Percentiles rank a stretch among this genome's conserved stretches.
Evolutionary conservation across 805 yeast genomes (phyloP).

Genomic region (Isabelozyma gotoi): DNA sequence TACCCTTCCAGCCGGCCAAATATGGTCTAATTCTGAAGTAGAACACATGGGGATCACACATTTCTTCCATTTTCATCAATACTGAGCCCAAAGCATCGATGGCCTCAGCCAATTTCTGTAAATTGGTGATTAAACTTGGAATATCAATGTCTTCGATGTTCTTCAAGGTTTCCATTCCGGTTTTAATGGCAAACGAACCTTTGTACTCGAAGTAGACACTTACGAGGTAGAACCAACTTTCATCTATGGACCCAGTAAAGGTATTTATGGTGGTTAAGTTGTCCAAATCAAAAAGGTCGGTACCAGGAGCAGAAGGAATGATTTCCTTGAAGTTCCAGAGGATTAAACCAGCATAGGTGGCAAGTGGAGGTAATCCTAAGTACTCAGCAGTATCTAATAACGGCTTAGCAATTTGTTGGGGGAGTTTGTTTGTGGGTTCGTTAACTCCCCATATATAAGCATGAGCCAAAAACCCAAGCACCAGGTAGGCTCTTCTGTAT

Average conservation of each 20-base stretch:
- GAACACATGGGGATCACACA: slow-evolving; percentile 92
- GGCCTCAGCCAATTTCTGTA: slow-evolving; percentile 69
- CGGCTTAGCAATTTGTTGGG: slow-evolving; percentile 70
- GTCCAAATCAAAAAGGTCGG: slow-evolving; percentile 52
- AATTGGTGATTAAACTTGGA: slow-evolving; percentile 37
- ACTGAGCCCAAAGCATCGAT: slow-evolving; percentile 74
- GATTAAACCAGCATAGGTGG: slow-evolving; percentile 83
- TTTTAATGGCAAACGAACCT: slow-evolving; percentile 69
- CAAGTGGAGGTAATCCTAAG: slow-evolving; percentile 79
- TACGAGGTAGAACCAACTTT: slow-evolving; percentile 89
- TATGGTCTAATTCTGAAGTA: slow-evolving; percentile 85
- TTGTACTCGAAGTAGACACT: slow-evolving; percentile 82
- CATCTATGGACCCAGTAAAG: slow-evolving; percentile 88
- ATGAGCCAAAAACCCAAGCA: slow-evolving; percentile 78
- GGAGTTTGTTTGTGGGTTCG: slow-evolving; percentile 60
- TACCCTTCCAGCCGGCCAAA: slow-evolving; percentile 92
- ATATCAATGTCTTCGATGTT: slow-evolving; percentile 50
- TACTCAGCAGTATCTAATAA: slow-evolving; percentile 55
- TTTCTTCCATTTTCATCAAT: slow-evolving; percentile 81
- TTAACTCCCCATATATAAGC: slow-evolving; percentile 88
- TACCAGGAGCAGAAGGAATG: slow-evolving; percentile 39
- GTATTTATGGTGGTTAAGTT: slow-evolving; percentile 78
- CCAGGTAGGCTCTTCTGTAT: slow-evolving; percentile 75
- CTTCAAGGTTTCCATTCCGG: slow-evolving; percentile 67
- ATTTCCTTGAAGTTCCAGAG: slow-evolving; percentile 83